phyloP scores from a whole-genome alignment of 148 eudicot genomes.

The Diospyros lotus region DNA sequence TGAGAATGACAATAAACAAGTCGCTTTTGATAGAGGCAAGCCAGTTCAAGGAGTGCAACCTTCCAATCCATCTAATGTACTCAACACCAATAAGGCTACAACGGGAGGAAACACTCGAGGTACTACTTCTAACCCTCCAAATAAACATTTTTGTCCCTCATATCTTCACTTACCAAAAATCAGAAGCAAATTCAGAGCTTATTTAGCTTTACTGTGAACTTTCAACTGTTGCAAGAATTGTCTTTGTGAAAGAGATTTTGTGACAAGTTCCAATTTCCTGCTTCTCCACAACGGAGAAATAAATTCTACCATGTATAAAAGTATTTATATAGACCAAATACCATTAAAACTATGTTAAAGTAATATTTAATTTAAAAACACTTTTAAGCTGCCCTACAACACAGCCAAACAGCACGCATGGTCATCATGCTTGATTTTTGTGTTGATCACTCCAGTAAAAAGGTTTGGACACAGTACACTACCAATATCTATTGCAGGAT shows the following conservation, averaged over 20 bases:
- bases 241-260: not conserved
- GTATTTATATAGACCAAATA: no score
- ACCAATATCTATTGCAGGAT: no score
- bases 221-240: not conserved
- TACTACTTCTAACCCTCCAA: not conserved
- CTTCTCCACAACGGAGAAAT: no score
- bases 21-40: no score
- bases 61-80: no score
- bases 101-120: not conserved
- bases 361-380: no score
- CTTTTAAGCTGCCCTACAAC: not conserved
- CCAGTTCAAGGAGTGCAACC: no score
- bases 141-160: not conserved
- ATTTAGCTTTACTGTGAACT: not conserved
- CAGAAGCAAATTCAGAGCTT: not conserved
- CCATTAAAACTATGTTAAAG: no score
- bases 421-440: not conserved
- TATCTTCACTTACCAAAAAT: not conserved
- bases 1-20: no score
- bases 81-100: not conserved
- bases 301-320: no score
- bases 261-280: no score
- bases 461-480: not conserved
- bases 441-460: not conserved
- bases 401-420: not conserved